Evolutionary conservation across 805 yeast genomes (phyloP), one percentile per base, ranked within the genome.

Genomic region (Yamadazyma paraphyllophila): DNA sequence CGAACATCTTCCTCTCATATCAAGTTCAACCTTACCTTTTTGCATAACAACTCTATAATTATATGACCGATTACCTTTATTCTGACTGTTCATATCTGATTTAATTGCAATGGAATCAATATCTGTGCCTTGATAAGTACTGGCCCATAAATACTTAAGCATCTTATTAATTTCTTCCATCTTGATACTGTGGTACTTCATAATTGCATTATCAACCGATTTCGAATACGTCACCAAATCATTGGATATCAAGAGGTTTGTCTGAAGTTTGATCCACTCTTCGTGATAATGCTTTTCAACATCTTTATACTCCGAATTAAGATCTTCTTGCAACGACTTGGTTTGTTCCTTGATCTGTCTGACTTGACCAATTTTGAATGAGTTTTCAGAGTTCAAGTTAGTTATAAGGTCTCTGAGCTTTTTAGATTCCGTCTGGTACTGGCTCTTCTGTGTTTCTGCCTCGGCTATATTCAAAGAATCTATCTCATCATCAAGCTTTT

Each of bases 1-100:
- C 1, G 97, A 88, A 62, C 99, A 94, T 47, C 99, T 71, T 0
- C 99, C 99, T 50, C 99, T 78, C 99, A 94, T 94, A 60, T 94
- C 99, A 39, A 94, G 69, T 62, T 94, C 98, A 1, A 83, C 86
- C 48, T 87, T 92, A 57, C 86, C 88, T 61, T 94, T 94, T 48
- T 83, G 82, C 99, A 94, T 94, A 16, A 91, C 96, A 14, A 94
- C 97, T 32, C 97, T 73, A 59, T 92, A 92, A 60, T 92, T 91
- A 62, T 91, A 92, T 1, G 94, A 80, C 46, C 95, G 70, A 35
- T 80, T 78, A 2, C 73, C 78, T 43, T 69, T 72, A 2, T 69
- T 66, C 48, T 68, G 75, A 12, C 67, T 60, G 43, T 78, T 79
- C 16, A 82, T 83, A 55, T 92, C 98, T 33, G 96, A 85, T 53